Base-by-base conservation (phyloP, 805 yeast species). In the Yarrowia bubula region DNA sequence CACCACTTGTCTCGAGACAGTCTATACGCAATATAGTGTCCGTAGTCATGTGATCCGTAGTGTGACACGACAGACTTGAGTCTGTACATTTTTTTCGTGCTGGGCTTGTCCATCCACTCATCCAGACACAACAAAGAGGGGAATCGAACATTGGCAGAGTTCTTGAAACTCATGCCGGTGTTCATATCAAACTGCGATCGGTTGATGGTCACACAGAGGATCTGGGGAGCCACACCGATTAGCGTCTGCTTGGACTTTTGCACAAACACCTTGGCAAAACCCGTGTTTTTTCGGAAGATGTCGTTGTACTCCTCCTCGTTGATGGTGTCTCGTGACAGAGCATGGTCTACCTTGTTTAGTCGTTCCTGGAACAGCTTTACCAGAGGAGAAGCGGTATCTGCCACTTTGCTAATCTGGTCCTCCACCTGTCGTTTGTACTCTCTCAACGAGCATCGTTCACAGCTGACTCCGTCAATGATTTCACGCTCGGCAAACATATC, bases 21-120 rank as follows among this genome's bases (percentile, higher is more conserved):
- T 72, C 98, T 84, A 77, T 84, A 93, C 46, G 96, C 91, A 67
- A 93, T 89, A 73, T 93, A 93, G 75, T 93, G 99, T n/a, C 99
- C 99, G 74, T 91, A 95, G 71, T 93, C 92, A 71, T 95, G 98
- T 0, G 97, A 89, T 57, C 99, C 99, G 74, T 88, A 92, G 75
- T 93, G 99, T 0, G 93, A 86, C 50, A 93, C 89, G 0, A 90
- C 95, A 0, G 97, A 90, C 72, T 89, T 89, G 67, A 93, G 80
- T 43, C 85, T 81, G 74, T 93, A 93, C 81, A 66, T 76, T 73
- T 65, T 32, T 22, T 42, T 32, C n/a, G 65, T 55, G 33, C 31
- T 39, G 17, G 42, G n/a, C 17, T 69, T 67, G 51, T 89, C 82
- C 83, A 92, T 87, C 22, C 83, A 85, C 11, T 46, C 57, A 9